A percentile compares a stretch with the other conserved stretches of the same genome.
Evolutionary conservation across 192 early-diverging fungal genomes (phyloP).

Genomic region (Linnemannia exigua): DNA sequence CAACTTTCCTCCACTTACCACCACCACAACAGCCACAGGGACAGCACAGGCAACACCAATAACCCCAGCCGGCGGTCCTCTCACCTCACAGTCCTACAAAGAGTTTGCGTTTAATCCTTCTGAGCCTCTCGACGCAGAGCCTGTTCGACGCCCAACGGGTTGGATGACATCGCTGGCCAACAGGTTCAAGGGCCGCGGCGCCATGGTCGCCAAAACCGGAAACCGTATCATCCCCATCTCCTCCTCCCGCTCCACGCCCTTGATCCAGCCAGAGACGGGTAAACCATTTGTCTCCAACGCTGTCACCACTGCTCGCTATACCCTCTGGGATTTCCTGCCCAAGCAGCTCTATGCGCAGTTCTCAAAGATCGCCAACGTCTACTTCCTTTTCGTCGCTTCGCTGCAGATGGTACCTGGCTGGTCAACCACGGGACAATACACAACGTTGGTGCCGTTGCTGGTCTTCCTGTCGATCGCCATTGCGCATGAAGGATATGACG

Average conservation of each 20-base stretch:
- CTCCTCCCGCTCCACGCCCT: constrained; percentile 32
- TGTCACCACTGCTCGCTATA: constrained; percentile 77
- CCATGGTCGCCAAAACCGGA: constrained; percentile 2
- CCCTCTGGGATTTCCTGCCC: constrained; percentile 68
- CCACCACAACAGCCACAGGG: constrained; percentile 21
- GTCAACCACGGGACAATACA: constrained; percentile 85
- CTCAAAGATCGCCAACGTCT: constrained; percentile 78
- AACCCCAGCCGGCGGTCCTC: neutral
- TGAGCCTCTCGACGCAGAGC: neutral
- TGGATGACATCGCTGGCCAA: constrained; percentile 10
- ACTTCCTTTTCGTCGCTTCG: constrained; percentile 74
- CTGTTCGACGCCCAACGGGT: neutral
- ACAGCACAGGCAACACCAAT: constrained; percentile 2
- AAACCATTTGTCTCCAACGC: constrained; percentile 69
- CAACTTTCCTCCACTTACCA: neutral
- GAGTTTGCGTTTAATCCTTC: neutral
- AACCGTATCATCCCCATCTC: constrained; percentile 43
- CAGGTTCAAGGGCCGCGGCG: constrained; percentile 30
- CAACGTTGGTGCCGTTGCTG: constrained; percentile 80
- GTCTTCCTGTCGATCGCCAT: constrained; percentile 85
- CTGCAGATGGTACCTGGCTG: constrained; percentile 75
- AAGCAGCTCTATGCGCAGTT: constrained; percentile 76
- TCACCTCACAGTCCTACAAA: constrained; percentile 15
- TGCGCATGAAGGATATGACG: constrained; percentile 83
- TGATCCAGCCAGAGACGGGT: constrained; percentile 60